Conservation (phyloP, 164 flowering plant genomes). For the Stephania cephalantha region DNA sequence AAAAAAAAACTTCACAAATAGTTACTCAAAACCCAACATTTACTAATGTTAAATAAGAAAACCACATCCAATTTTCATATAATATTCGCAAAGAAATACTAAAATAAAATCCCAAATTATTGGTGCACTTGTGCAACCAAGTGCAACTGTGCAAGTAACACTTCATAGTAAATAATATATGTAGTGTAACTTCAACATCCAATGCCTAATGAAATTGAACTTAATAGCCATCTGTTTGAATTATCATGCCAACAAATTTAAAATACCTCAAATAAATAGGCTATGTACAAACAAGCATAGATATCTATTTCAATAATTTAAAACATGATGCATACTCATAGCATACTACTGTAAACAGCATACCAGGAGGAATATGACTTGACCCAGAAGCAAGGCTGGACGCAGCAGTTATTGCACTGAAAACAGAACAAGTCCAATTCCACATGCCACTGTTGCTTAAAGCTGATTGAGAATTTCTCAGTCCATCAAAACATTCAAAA, state of each 20-base stretch:
- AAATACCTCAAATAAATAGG: not conserved
- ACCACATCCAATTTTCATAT: not conserved
- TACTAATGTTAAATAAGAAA: not conserved
- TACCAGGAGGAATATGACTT: conserved; percentile 62
- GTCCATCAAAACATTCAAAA: conserved; percentile 93
- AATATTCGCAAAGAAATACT: not conserved
- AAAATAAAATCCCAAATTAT: not conserved
- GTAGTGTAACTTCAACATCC: not conserved
- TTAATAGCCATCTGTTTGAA: not conserved
- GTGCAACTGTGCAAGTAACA: not conserved
- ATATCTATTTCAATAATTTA: not conserved
- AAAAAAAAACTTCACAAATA: too few relatives aligned
- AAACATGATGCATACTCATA: not conserved
- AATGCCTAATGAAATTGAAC: not conserved
- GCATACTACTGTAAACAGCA: conserved; percentile 12
- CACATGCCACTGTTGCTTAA: conserved; percentile 82
- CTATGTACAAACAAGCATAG: not conserved
- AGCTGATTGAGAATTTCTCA: conserved; percentile 76
- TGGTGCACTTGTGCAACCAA: not conserved
- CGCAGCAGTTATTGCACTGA: conserved; percentile 90
- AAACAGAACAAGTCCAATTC: conserved; percentile 95
- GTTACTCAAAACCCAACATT: not conserved
- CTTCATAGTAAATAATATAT: not conserved
- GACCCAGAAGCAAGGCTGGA: conserved; percentile 94
- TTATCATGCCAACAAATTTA: not conserved